These are phyloP conservation scores for Cryptosporidium meleagridis DNA, from an alignment of 169 alveolate genomes.

Conservation along the genomic window DNA sequence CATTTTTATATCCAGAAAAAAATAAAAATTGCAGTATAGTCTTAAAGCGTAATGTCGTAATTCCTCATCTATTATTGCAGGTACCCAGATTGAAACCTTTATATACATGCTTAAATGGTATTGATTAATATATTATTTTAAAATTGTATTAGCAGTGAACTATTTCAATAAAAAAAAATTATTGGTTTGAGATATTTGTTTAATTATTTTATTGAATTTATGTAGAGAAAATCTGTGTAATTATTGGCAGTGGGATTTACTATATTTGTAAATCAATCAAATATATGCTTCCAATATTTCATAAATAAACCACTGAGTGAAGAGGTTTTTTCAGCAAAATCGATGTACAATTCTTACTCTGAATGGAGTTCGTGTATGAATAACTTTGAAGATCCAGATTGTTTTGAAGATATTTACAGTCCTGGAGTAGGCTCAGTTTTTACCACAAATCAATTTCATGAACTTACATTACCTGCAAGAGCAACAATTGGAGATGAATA, in stretches of 20 bases:
- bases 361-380: slow-evolving; percentile 27
- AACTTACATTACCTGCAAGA: slow-evolving; percentile 24
- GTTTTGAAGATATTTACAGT: slow-evolving; percentile 21
- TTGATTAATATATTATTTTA: background rate
- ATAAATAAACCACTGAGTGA: background rate
- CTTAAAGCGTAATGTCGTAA: slow-evolving; percentile 68
- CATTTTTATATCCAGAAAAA: background rate
- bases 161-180: background rate
- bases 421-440: slow-evolving; percentile 17
- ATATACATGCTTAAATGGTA: slow-evolving; percentile 37
- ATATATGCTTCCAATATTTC: background rate
- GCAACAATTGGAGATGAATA: slow-evolving; percentile 30
- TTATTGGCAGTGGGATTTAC: slow-evolving; percentile 12
- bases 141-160: background rate
- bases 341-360: slow-evolving; percentile 19
- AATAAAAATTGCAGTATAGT: slow-evolving; percentile 51
- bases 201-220: background rate
- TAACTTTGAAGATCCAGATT: background rate
- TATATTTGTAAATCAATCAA: background rate
- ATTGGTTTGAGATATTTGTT: background rate
- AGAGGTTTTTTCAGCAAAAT: background rate
- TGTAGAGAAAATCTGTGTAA: background rate
- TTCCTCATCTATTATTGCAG: slow-evolving; percentile 58
- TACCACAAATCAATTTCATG: slow-evolving; percentile 47
- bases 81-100: slow-evolving; percentile 61